Conservation (phyloP, 805 yeast genomes). For the Candida suzukii region DNA sequence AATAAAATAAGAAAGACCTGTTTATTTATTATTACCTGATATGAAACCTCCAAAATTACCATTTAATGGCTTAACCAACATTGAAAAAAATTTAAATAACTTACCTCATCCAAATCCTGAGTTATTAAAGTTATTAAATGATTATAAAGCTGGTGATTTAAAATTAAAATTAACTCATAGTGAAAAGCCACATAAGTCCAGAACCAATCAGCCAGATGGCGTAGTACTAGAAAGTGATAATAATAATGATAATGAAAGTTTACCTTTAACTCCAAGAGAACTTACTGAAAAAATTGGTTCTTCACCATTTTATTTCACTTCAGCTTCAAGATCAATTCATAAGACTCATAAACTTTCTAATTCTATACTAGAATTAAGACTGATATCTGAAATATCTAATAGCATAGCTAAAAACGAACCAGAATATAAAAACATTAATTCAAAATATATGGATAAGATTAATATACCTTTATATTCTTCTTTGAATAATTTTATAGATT, state of each 20-base stretch:
- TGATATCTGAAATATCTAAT: not conserved
- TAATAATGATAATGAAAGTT: not conserved
- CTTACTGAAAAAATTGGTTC: conserved; percentile 9
- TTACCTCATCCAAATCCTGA: not conserved
- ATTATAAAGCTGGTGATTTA: not conserved
- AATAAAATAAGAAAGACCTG: too few relatives aligned
- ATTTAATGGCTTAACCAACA: not conserved
- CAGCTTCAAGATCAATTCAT: not conserved
- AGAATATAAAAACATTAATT: too few relatives aligned
- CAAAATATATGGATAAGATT: too few relatives aligned
- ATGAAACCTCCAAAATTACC: too few relatives aligned
- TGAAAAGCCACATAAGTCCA: too few relatives aligned
- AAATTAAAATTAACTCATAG: not conserved
- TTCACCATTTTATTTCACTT: conserved; percentile 5
- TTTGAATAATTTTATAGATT: not conserved
- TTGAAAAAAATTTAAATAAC: not conserved
- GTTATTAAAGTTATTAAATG: not conserved
- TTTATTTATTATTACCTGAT: too few relatives aligned
- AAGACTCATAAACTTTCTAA: not conserved
- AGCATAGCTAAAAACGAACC: too few relatives aligned
- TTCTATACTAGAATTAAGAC: not conserved
- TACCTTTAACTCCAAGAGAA: conserved; percentile 12
- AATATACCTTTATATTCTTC: too few relatives aligned
- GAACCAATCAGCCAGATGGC: too few relatives aligned
- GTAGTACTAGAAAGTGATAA: too few relatives aligned